These are phyloP conservation scores for Vanrija humicola DNA, from an alignment of 1,284 basidiomycete genomes.

Conservation along the genomic window DNA sequence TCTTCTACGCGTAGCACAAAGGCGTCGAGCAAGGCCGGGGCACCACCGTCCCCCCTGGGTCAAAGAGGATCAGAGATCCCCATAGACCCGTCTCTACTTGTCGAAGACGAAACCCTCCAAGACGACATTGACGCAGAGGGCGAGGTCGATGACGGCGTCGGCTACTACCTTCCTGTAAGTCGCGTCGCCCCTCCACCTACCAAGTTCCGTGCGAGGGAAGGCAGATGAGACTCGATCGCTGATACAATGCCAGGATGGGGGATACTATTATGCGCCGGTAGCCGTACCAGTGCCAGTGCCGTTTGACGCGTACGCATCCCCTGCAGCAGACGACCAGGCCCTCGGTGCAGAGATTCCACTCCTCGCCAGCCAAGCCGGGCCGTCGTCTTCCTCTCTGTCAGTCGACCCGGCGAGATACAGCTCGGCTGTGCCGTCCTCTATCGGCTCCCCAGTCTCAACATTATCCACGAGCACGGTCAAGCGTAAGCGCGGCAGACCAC, in stretches of 20 bases:
- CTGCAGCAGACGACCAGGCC: too few relatives aligned
- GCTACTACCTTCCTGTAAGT: constrained; percentile 20
- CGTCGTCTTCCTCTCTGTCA: too few relatives aligned
- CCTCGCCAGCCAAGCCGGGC: too few relatives aligned
- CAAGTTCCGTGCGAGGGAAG: too few relatives aligned
- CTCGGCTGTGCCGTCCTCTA: too few relatives aligned
- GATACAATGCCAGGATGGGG: too few relatives aligned
- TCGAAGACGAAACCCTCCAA: constrained; percentile 3
- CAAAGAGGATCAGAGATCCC: constrained; percentile 5
- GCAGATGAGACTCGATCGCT: too few relatives aligned
- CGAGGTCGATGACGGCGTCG: constrained; percentile 19
- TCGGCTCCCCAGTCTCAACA: background rate
- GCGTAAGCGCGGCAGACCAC: constrained; percentile 20
- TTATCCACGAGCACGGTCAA: constrained; percentile 4
- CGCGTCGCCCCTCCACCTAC: background rate
- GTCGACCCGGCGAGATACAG: too few relatives aligned
- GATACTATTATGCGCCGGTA: too few relatives aligned
- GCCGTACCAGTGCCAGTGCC: too few relatives aligned
- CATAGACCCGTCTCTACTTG: constrained; percentile 15
- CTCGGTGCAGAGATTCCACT: too few relatives aligned
- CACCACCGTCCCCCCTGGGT: constrained; percentile 4
- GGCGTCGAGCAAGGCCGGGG: background rate
- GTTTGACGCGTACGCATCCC: too few relatives aligned
- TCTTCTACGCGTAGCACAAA: constrained; percentile 11
- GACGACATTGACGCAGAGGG: constrained; percentile 21